Evolutionary conservation across 352 stramenopile species (phyloP), one percentile per base, ranked within the genome.

Genomic region (Phytophthora syringae): DNA sequence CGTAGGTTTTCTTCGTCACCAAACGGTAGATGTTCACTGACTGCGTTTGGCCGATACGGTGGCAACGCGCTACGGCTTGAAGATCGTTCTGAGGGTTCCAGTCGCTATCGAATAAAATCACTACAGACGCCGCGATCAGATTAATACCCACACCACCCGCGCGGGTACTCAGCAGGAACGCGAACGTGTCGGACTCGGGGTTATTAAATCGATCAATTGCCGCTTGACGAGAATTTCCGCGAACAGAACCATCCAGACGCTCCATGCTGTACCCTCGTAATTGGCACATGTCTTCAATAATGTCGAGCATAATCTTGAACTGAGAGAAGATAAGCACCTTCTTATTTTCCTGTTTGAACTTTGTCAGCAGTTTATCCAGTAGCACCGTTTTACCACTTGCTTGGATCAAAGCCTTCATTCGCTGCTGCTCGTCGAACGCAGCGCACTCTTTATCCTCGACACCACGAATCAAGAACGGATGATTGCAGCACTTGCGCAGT

Each of bases 11-110:
- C 77, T 98, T 99, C 10, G 98, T 99, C 56, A 99, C 96, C 11
- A 99, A 82, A 53, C 98, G 97, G 79, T 99, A 99, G 30, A 99
- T 99, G 68, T 96, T 98, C 34, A 99, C 98, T 32, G 98, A 97
- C 68, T 99, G 98, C 0, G 97, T 99, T 75, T 99, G 98, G 7
- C 98, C 98, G 62, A 99, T 99, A 72, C 98, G 94, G 78, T 99
- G 98, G 61, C 97, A 99, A 61, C 98, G 95, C 7, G 98, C 98
- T 51, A 98, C 97, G 21, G 96, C 96, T 76, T 99, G 97, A 21
- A 99, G 82, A 74, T 99, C 97, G 74, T 99, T 99, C 74, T 99
- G 97, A 45, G 97, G 97, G 64, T 99, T 99, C 97, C 97, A 99
- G 73, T 99, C 97, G 61, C 88, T 97, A 66, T 99, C 97, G 68